phyloP scores from a whole-genome alignment of 2,329 filamentous ascomycete genomes.

The Clathrospora elynae region DNA sequence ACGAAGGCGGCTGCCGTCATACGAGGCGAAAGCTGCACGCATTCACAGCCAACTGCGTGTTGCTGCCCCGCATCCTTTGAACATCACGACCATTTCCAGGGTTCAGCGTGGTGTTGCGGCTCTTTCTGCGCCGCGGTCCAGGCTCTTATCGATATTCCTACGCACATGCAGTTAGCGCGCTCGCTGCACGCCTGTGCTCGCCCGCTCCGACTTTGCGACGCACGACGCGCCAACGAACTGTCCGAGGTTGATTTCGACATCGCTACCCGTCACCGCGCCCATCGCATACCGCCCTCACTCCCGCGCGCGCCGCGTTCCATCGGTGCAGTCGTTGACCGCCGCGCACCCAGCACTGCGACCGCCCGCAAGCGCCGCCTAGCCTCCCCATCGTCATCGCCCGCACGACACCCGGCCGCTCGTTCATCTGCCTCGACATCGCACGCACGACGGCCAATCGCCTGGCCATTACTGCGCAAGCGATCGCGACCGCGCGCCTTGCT shows the following conservation, averaged over 20 bases:
- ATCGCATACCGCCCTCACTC: constrained; percentile 10
- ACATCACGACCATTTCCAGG: constrained; percentile 6
- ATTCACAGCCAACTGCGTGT: constrained; percentile 9
- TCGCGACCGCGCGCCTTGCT: constrained; percentile 39
- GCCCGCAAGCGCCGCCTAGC: constrained; percentile 17
- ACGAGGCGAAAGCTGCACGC: constrained; percentile 11
- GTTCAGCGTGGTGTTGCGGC: constrained; percentile 19
- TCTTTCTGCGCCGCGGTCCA: constrained; percentile 13
- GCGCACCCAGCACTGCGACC: constrained; percentile 13
- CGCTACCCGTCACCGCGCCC: constrained; percentile 18
- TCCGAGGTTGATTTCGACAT: constrained; percentile 28
- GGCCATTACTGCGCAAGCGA: constrained; percentile 26
- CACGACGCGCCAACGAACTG: constrained; percentile 27
- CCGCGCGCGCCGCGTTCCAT: constrained; percentile 9
- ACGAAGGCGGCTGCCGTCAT: constrained; percentile 6
- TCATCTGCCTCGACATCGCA: constrained; percentile 23
- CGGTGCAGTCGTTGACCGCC: background rate
- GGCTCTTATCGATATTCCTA: constrained; percentile 28
- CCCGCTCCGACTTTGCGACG: constrained; percentile 18
- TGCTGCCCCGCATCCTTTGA: constrained; percentile 6
- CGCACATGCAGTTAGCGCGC: constrained; percentile 12
- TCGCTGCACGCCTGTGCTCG: constrained; percentile 18
- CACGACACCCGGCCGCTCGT: constrained; percentile 19
- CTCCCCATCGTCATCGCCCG: constrained; percentile 25
- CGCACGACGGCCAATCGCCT: constrained; percentile 18